Evolutionary conservation across 305 asterid species (phyloP).

Genomic region (Solanum hybrid): DNA sequence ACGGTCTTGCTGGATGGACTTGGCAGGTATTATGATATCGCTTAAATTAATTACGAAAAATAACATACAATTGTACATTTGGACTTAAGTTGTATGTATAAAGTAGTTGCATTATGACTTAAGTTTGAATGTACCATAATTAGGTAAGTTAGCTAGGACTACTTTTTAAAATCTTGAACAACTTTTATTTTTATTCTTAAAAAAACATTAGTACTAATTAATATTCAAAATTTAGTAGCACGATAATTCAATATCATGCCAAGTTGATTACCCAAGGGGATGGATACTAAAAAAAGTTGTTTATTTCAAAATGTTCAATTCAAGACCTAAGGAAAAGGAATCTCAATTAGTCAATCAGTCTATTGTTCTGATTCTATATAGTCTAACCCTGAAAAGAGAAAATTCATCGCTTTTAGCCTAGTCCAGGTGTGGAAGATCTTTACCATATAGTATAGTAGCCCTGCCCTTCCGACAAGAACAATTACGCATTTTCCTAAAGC

Average conservation of each 20-base stretch:
- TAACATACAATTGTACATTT: background rate
- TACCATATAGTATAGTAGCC: too few relatives aligned
- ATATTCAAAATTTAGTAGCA: background rate
- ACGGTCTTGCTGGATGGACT: slow-evolving; percentile 64
- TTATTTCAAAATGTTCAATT: background rate
- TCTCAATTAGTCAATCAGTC: background rate
- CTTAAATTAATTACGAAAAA: too few relatives aligned
- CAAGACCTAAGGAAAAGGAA: background rate
- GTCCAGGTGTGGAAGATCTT: too few relatives aligned
- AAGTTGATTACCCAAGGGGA: background rate
- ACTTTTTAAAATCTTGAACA: background rate
- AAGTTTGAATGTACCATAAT: background rate
- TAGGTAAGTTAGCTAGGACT: background rate
- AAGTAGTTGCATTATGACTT: background rate
- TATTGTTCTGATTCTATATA: background rate
- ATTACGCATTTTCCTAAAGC: too few relatives aligned
- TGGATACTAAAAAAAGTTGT: background rate
- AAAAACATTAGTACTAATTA: background rate
- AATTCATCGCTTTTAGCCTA: background rate
- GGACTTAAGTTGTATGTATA: background rate
- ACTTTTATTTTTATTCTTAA: background rate
- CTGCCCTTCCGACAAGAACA: background rate
- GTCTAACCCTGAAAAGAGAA: background rate
- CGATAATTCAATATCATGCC: background rate
- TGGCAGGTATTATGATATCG: slow-evolving; percentile 56